Evolutionary conservation across 768 basidiomycete genomes (phyloP), one percentile per base, ranked within the genome.

Genomic region (Suillus subalutaceus): DNA sequence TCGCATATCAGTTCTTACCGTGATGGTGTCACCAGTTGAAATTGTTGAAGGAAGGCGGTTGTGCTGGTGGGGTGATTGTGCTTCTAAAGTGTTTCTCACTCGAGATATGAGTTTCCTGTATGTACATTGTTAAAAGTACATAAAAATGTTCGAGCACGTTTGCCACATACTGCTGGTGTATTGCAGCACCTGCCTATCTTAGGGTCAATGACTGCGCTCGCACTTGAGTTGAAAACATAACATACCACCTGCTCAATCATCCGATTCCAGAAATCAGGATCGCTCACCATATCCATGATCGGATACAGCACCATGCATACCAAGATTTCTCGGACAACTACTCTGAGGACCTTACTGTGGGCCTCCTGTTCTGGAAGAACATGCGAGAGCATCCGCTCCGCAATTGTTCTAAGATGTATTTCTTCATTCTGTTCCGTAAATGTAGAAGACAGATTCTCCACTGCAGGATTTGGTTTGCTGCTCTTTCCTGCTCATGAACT

Each of bases 201-300:
- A 10, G 13, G 5, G 59, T 60, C 30, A 60, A 60, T 32, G 18
- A 43, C 10, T 43, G 59, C 6, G 41, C 26, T 60, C 26, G 13
- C 10, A 20, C 18, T 20, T 30, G 6, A 60, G 6, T 32, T 12
- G 16, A n/a, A 50, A 23, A 7, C 6, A 50, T 30, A 58, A 82
- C 93, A 79, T 75, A 95, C 96, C 80, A 93, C 87, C 79, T 96
- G 90, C 76, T 98, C 96, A 60, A 98, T 92, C 44, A 88, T 86
- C 65, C 88, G 84, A 79, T 99, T 99, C 96, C 96, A 98, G 69
- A 97, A 97, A 77, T 99, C 97, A 6, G 96, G 94, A 75, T 99
- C 97, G 37, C 92, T 85, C 43, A 98, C 74, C 90, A 97, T 93
- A 59, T 98, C 94, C 83, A 97, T 89, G 63, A 97, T 77, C 15